Conservation (phyloP, 2,329 filamentous ascomycete species). For the Teratosphaeria zuluensis region DNA sequence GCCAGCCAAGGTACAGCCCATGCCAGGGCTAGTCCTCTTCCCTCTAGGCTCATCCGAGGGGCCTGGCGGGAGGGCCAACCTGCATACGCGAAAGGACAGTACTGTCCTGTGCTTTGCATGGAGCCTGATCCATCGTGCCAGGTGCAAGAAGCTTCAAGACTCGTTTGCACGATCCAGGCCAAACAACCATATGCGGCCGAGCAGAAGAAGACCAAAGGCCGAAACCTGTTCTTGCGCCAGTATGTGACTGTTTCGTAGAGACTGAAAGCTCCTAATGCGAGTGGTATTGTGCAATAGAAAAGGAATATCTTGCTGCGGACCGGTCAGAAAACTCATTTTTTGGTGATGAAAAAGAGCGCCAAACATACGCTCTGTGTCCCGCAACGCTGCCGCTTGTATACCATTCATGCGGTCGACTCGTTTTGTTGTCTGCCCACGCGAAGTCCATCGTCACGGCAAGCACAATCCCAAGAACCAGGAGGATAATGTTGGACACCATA, state of each 20-base stretch:
- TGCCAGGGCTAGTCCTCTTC: background rate
- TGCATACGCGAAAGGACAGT: background rate
- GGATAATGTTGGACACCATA: constrained; percentile 1
- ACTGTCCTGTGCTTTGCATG: background rate
- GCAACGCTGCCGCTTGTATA: background rate
- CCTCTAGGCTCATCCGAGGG: background rate
- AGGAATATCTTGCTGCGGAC: background rate
- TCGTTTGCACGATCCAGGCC: constrained; percentile 1
- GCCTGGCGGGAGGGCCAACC: background rate
- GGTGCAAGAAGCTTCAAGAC: background rate
- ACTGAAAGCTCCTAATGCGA: background rate
- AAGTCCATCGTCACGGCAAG: background rate
- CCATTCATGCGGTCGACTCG: background rate
- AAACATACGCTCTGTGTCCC: background rate
- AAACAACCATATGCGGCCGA: background rate
- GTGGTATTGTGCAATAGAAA: constrained; percentile 4
- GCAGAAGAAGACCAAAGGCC: background rate
- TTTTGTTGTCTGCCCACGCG: background rate
- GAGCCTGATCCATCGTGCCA: background rate
- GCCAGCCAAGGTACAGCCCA: background rate
- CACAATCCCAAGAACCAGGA: constrained; percentile 1
- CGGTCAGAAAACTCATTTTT: background rate
- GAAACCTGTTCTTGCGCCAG: background rate
- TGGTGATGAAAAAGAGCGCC: background rate
- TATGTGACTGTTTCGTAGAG: background rate